Evolutionary conservation across 2,329 filamentous ascomycete species (phyloP).

Genomic region (Trichoderma sp.): DNA sequence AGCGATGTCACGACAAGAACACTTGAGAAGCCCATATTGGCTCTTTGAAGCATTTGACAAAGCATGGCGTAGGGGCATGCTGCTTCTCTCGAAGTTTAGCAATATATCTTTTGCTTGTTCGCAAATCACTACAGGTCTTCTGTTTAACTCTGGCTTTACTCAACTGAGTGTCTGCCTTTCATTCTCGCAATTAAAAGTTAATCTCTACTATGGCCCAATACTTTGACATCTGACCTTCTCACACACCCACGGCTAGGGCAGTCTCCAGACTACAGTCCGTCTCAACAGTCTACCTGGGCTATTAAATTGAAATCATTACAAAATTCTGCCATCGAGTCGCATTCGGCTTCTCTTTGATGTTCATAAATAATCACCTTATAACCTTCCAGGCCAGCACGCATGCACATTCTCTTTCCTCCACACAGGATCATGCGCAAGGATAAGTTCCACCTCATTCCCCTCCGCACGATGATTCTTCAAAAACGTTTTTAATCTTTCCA

Average conservation of each 20-base stretch:
- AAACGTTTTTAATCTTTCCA: not conserved
- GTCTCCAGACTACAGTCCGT: not conserved
- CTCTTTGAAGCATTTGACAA: not conserved
- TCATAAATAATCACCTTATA: not conserved
- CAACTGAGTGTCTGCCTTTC: not conserved
- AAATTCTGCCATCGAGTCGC: not conserved
- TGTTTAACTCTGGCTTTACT: not conserved
- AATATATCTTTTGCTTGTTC: too few relatives aligned
- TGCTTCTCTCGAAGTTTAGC: not conserved
- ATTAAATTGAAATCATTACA: not conserved
- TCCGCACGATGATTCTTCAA: not conserved
- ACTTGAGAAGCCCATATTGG: not conserved
- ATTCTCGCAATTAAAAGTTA: not conserved
- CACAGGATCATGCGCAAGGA: not conserved
- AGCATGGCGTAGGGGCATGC: not conserved
- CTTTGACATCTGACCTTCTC: not conserved
- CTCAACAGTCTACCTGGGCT: not conserved
- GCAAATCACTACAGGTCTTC: too few relatives aligned
- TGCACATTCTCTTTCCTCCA: conserved; percentile 4
- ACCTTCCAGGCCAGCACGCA: conserved; percentile 1
- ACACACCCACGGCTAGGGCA: not conserved
- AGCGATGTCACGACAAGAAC: not conserved
- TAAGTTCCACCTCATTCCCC: not conserved
- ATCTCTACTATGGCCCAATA: not conserved
- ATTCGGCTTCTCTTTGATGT: not conserved